Evolutionary conservation across 225 moss, liverwort and hornwort species (phyloP).

Genomic region (Pseudoscleropodium purum): DNA sequence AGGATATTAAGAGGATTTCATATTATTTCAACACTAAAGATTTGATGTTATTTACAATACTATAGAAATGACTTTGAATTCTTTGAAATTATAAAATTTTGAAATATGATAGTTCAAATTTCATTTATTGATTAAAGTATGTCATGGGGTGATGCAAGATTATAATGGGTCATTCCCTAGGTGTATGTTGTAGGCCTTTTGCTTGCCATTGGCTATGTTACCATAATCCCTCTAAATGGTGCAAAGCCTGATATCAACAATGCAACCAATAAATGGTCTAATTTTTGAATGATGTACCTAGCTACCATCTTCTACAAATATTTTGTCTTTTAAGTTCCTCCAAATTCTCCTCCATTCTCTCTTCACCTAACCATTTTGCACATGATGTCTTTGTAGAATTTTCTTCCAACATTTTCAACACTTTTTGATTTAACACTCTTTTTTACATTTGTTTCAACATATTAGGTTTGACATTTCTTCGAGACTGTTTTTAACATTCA

Average conservation of each 20-base stretch:
- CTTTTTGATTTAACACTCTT: background rate
- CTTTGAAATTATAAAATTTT: too few species aligned
- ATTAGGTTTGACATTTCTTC: background rate
- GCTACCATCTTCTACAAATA: background rate
- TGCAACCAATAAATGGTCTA: background rate
- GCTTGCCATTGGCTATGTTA: too few species aligned
- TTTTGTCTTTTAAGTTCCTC: background rate
- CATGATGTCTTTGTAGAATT: background rate
- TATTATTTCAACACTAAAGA: too few species aligned
- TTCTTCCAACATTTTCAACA: background rate
- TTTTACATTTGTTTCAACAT: background rate
- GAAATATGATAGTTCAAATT: too few species aligned
- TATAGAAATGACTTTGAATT: too few species aligned
- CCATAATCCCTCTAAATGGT: too few species aligned
- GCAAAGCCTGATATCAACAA: background rate
- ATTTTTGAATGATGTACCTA: background rate
- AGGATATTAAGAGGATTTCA: too few species aligned
- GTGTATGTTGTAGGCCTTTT: too few species aligned
- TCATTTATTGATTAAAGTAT: too few species aligned
- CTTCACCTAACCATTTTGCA: background rate
- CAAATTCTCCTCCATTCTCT: background rate
- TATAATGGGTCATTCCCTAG: too few species aligned
- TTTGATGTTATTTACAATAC: too few species aligned
- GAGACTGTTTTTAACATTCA: background rate
- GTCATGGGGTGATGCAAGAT: too few species aligned